A percentile compares a stretch with the other conserved stretches of the same genome.
Conservation (phyloP, 495 filamentous ascomycete species). For the Penicillium desertorum region DNA sequence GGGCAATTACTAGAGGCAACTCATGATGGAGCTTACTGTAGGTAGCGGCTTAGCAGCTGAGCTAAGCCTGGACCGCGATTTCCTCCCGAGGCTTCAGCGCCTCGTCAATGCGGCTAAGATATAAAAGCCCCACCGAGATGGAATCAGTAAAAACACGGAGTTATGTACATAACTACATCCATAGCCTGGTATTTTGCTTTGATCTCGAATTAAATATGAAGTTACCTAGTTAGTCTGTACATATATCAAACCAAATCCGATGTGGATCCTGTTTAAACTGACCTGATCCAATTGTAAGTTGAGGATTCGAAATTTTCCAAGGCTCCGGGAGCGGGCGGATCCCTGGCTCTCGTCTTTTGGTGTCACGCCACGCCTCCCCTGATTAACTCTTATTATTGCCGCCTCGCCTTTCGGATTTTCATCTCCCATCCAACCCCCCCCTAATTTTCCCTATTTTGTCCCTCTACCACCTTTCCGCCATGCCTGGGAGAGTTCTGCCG, state of each 20-base stretch:
- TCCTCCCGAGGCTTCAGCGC: not conserved
- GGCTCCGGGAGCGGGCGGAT: slow-evolving; percentile 13
- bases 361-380: slow-evolving; percentile 15
- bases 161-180: not conserved
- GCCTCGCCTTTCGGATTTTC: not conserved
- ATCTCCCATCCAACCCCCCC: not conserved
- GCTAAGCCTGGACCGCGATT: not conserved
- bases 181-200: not conserved
- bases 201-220: not conserved
- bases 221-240: not conserved
- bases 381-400: slow-evolving; percentile 7
- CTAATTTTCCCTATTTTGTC: not conserved
- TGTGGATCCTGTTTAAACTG: not conserved
- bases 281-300: slow-evolving; percentile 5
- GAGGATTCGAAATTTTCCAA: slow-evolving; percentile 5
- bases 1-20: not conserved
- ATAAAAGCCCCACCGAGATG: not conserved
- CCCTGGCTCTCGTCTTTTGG: slow-evolving; percentile 1
- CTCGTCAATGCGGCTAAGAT: not conserved
- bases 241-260: not conserved
- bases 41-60: not conserved
- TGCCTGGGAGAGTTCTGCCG: slow-evolving; percentile 65
- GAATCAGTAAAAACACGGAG: not conserved
- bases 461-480: slow-evolving; percentile 17
- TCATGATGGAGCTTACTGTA: not conserved